Base-by-base conservation (phyloP, 345 rosid species). In the Zanthoxylum bungeanum region DNA sequence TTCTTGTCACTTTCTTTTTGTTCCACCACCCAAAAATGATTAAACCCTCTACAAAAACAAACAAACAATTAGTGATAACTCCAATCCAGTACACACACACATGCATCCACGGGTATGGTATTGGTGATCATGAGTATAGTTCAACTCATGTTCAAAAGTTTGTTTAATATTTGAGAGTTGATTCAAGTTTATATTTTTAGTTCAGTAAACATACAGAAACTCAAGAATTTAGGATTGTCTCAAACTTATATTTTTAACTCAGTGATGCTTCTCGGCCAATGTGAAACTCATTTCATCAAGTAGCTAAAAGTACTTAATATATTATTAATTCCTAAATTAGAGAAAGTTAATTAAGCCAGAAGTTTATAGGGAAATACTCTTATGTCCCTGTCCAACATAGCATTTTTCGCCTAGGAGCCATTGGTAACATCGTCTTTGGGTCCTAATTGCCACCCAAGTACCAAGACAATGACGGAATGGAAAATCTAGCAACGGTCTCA, bases 361-460 rank as follows among this genome's bases (percentile, higher is more conserved):
- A 28, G 25, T 30, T n/a, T 36, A 75, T 37, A 4, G 27, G 50
- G 42, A 68, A 73, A 49, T 24, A 31, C 65, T 65, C 70, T 72
- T 30, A 47, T 46, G 4, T 57, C 11, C 0, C 19, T 46, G 4
- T 57, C 11, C 0, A 14, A 21, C 74, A 66, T 66, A 39, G 79
- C 68, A 12, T 52, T 75, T 42, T 75, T 63, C 69, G 68, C 75
- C 77, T 6, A 4, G 67, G 76, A 63, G 11, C 33, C 62, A 58
- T 79, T 24, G 79, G 33, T 67, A 46, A 24, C 76, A 72, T 39
- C 76, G 79, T 34, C 64, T 8, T n/a, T 27, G 52, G 46, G 19
- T 49, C 9, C 7, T 30, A 44, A 14, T 22, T 57, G 64, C 69
- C 42, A 14, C 24, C 24, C 33, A 59, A 37, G 60, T 50, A 27